Base-by-base conservation (phyloP, 2,329 filamentous ascomycete genomes). In the Fragosphaeria purpurea region DNA sequence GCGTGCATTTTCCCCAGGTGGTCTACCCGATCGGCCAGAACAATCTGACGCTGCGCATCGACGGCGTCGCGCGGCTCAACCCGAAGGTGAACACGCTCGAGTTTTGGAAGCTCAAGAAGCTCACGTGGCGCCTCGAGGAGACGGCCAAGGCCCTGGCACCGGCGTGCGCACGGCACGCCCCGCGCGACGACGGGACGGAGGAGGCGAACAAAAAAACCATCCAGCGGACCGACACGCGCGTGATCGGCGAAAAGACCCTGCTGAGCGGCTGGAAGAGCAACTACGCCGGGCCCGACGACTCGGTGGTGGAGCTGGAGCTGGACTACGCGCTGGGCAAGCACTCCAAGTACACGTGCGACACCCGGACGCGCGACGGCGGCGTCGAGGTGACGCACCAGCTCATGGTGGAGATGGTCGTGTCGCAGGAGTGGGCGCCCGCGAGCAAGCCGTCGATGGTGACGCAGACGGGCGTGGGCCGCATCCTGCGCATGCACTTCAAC, bases 41-140 rank as follows among this genome's bases (percentile, higher is more conserved):
- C 69, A 85, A 76, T 9, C 77, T 96, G 46, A 77, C 80, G 44
- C 82, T 96, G 69, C 83, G 84, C 48, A 78, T 98, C 56, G 87
- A 90, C 56, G 91, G 91, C n/a, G 81, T 96, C 49, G 81, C 89
- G 41, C 85, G 80, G 57, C 70, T 71, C 57, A 87, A 87, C 65
- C 67, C 76, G 39, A 79, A 82, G 41, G 79, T 77, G 53, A 83
- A 86, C 63, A 90, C 82, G 6, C 78, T 93, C 54, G 79, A 82
- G 63, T 77, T 80, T 62, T 97, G 91, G 91, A 85, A 85, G 60
- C 75, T 98, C 34, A 87, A 90, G 66, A 93, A 94, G 67, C 77
- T 96, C 57, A 88, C 85, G 56, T 98, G 91, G 91, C 82, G 86
- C 57, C 83, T 98, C 48, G 90, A 96, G 63, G 91, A 98, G 73